Evolutionary conservation across 2,329 filamentous ascomycete genomes (phyloP).

Genomic region (Talaromyces funiculosus): DNA sequence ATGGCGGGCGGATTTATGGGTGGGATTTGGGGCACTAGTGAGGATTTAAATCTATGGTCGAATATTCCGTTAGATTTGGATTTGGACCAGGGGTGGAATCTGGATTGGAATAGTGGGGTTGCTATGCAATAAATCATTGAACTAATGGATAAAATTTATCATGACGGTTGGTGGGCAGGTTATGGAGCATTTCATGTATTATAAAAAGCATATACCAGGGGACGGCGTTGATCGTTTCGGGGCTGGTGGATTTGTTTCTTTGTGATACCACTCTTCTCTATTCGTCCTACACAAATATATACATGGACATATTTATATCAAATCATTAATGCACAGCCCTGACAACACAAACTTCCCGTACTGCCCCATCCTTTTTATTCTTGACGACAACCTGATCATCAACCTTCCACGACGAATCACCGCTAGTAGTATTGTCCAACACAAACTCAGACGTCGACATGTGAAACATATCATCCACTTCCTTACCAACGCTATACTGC

Average conservation of each 20-base stretch:
- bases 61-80: slow-evolving; percentile 27
- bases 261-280: neutral
- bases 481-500: neutral
- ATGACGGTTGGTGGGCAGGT: neutral
- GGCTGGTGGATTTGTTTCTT: neutral
- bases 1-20: neutral
- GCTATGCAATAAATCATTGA: neutral
- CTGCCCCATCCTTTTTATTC: neutral
- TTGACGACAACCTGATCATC: neutral
- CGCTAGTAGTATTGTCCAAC: neutral
- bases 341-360: neutral
- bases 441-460: neutral
- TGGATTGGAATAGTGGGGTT: slow-evolving; percentile 27
- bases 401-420: neutral
- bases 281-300: neutral
- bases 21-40: slow-evolving; percentile 20
- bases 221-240: neutral
- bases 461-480: slow-evolving; percentile 1
- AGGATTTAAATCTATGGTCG: slow-evolving; percentile 23
- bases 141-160: too few relatives aligned
- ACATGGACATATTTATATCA: neutral
- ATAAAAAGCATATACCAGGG: neutral
- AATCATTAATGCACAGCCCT: neutral
- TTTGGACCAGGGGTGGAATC: slow-evolving; percentile 36
- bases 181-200: neutral